Percentiles rank a stretch among this genome's conserved stretches.
phyloP scores from a whole-genome alignment of 768 basidiomycete species.

The Serendipita vermifera region DNA sequence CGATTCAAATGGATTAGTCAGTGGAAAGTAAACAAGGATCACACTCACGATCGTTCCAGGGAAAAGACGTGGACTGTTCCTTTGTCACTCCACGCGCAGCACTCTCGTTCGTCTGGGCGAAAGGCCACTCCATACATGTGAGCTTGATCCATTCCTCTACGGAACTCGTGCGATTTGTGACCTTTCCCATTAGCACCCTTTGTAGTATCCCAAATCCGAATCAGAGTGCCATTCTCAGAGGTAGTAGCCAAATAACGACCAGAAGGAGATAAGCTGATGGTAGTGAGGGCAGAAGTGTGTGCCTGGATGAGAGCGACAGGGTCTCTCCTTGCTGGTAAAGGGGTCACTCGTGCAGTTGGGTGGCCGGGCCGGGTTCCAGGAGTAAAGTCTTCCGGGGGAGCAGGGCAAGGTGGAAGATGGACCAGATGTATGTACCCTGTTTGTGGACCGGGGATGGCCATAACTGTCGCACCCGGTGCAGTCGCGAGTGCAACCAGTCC shows the following conservation, averaged over 20 bases:
- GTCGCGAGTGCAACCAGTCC: conserved; percentile 75
- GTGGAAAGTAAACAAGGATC: background rate
- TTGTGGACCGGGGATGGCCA: conserved; percentile 75
- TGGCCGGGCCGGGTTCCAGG: conserved; percentile 32
- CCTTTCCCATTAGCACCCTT: conserved; percentile 58
- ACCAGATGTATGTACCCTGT: conserved; percentile 79
- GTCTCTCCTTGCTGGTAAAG: conserved; percentile 48
- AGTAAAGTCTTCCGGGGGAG: conserved; percentile 28
- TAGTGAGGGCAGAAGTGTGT: conserved; percentile 65
- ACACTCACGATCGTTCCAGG: conserved; percentile 24
- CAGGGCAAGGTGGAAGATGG: conserved; percentile 67
- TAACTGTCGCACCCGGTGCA: conserved; percentile 60
- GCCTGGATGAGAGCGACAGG: conserved; percentile 73
- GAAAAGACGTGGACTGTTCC: conserved; percentile 87
- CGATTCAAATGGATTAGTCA: background rate
- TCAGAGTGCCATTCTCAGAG: conserved; percentile 68
- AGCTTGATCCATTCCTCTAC: conserved; percentile 80
- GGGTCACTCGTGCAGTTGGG: conserved; percentile 40
- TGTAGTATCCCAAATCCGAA: conserved; percentile 72
- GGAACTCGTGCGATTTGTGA: conserved; percentile 38
- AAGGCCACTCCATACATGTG: conserved; percentile 86
- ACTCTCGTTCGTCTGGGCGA: conserved; percentile 69
- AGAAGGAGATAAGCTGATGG: conserved; percentile 63
- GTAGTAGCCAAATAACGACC: conserved; percentile 75
- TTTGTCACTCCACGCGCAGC: conserved; percentile 92